These are phyloP conservation scores for Rhodomyrtus tomentosa DNA, from an alignment of 345 rosid genomes.

Conservation along the genomic window DNA sequence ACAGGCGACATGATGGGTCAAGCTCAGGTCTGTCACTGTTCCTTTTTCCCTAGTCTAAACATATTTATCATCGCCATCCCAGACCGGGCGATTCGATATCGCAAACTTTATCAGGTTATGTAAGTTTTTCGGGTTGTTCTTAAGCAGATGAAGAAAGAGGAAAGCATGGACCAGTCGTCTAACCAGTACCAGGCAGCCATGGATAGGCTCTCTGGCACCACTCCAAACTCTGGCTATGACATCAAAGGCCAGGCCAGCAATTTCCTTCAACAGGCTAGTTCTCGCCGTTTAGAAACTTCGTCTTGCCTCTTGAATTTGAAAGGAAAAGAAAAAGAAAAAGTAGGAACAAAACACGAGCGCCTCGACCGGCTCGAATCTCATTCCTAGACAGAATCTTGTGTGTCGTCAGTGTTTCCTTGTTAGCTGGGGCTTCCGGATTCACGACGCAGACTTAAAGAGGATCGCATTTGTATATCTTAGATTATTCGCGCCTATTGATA, in stretches of 20 bases:
- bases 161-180: slow-evolving; percentile 18
- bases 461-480: background rate
- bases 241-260: slow-evolving; percentile 21
- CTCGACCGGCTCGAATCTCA: background rate
- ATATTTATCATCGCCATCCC: background rate
- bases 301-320: background rate
- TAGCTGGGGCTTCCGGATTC: background rate
- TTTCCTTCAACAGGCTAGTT: slow-evolving; percentile 28
- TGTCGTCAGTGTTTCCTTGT: background rate
- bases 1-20: slow-evolving; percentile 1
- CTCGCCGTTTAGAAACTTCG: background rate
- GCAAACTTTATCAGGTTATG: background rate
- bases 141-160: slow-evolving; percentile 27
- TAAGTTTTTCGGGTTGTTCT: background rate
- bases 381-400: background rate
- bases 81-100: background rate
- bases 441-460: background rate
- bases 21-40: slow-evolving; percentile 1
- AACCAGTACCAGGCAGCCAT: slow-evolving; percentile 8
- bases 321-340: too few species aligned
- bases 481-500: background rate
- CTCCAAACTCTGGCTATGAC: slow-evolving; percentile 14
- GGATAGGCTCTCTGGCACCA: slow-evolving; percentile 14
- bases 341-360: too few species aligned
- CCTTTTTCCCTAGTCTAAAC: background rate